Evolutionary conservation across 2,329 filamentous ascomycete species (phyloP).

Genomic region (Bipolaris zeicola): DNA sequence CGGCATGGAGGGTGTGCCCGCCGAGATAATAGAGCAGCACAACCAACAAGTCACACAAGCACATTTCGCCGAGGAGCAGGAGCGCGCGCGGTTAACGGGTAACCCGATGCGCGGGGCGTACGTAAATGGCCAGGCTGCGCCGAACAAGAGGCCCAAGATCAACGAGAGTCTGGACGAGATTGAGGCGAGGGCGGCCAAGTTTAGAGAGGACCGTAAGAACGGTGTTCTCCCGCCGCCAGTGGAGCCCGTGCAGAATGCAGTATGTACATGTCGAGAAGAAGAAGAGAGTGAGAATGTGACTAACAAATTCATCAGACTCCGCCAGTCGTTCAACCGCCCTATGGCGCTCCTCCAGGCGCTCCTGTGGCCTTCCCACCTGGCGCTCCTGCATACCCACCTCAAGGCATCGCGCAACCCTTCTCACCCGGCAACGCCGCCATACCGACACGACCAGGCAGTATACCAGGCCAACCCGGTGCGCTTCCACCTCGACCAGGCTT

Average conservation of each 20-base stretch:
- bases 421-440: slow-evolving; percentile 33
- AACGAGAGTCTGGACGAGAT: slow-evolving; percentile 76
- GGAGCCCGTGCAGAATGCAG: slow-evolving; percentile 37
- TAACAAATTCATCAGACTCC: slow-evolving; percentile 29
- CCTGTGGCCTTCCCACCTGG: slow-evolving; percentile 31
- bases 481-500: slow-evolving; percentile 49
- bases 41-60: slow-evolving; percentile 83
- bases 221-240: slow-evolving; percentile 43
- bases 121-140: slow-evolving; percentile 46
- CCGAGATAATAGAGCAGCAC: slow-evolving; percentile 81
- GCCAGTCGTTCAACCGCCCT: slow-evolving; percentile 26
- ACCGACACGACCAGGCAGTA: slow-evolving; percentile 38
- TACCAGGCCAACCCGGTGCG: slow-evolving; percentile 32
- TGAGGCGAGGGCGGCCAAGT: slow-evolving; percentile 74
- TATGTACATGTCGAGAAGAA: slow-evolving; percentile 3
- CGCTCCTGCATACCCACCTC: slow-evolving; percentile 25
- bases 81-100: slow-evolving; percentile 79
- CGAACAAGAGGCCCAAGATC: slow-evolving; percentile 68
- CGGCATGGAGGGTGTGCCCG: slow-evolving; percentile 95
- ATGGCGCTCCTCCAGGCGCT: slow-evolving; percentile 27
- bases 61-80: slow-evolving; percentile 84
- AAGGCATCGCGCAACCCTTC: slow-evolving; percentile 30
- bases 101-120: slow-evolving; percentile 69
- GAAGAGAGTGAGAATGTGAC: not conserved
- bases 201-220: slow-evolving; percentile 47